A percentile compares a stretch with the other conserved stretches of the same genome.
These are phyloP conservation scores for Russula lepida DNA, from an alignment of 768 basidiomycete species.

Conservation along the genomic window DNA sequence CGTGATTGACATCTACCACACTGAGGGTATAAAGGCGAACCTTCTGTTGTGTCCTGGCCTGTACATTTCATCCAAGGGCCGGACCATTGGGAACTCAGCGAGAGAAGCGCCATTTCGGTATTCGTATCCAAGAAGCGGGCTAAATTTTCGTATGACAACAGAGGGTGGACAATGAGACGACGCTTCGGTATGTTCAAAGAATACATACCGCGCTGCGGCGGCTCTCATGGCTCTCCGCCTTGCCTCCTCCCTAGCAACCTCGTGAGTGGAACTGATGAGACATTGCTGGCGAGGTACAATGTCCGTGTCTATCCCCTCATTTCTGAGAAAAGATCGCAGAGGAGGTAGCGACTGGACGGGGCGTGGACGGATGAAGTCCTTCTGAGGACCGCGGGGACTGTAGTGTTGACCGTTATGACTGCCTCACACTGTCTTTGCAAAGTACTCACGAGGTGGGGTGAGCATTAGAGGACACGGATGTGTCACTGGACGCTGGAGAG, in stretches of 20 bases:
- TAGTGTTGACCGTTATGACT: not conserved
- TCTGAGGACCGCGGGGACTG: slow-evolving; percentile 8
- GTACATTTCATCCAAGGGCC: not conserved
- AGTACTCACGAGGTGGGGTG: slow-evolving; percentile 6
- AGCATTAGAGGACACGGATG: slow-evolving; percentile 7
- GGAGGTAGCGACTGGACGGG: slow-evolving; percentile 18
- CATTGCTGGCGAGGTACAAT: slow-evolving; percentile 3
- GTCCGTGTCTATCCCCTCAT: slow-evolving; percentile 10
- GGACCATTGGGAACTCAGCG: not conserved
- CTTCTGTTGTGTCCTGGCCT: not conserved
- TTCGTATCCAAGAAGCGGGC: not conserved
- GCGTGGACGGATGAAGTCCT: slow-evolving; percentile 5
- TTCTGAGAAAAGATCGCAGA: slow-evolving; percentile 16
- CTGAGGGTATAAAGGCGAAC: not conserved
- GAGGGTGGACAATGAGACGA: not conserved
- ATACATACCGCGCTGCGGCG: slow-evolving; percentile 12
- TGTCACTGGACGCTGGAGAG: slow-evolving; percentile 13
- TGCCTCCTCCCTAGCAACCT: slow-evolving; percentile 15
- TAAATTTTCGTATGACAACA: not conserved
- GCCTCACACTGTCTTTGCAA: not conserved
- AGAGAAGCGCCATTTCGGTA: not conserved
- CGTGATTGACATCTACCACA: not conserved
- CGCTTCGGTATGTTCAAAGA: not conserved
- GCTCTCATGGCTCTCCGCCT: slow-evolving; percentile 12
- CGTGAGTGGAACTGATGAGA: slow-evolving; percentile 4